Conservation (phyloP, 306 rosid species). For the Cajanus cajan region DNA sequence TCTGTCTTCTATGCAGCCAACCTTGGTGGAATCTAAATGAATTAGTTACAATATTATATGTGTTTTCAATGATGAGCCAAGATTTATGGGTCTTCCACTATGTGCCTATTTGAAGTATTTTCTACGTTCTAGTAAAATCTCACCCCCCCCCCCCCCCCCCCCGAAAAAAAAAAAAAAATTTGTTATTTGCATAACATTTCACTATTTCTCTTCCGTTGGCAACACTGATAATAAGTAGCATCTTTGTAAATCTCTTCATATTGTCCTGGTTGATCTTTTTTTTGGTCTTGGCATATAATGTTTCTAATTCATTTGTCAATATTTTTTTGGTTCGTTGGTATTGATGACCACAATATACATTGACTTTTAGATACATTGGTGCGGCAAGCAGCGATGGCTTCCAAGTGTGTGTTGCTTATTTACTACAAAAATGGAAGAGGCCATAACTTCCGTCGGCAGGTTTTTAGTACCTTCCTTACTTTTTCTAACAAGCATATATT, state of each 20-base stretch:
- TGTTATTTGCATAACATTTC: not conserved
- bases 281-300: not conserved
- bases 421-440: conserved; percentile 83
- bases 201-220: not conserved
- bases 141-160: too few relatives aligned
- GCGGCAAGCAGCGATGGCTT: conserved; percentile 84
- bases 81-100: not conserved
- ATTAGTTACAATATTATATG: not conserved
- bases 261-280: not conserved
- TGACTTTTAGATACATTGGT: conserved; percentile 65
- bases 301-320: conserved; percentile 3
- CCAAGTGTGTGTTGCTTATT: conserved; percentile 79
- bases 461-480: conserved; percentile 32
- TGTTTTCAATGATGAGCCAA: not conserved
- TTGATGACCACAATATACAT: conserved; percentile 10
- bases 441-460: conserved; percentile 78
- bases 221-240: not conserved
- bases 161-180: not conserved
- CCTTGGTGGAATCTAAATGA: not conserved
- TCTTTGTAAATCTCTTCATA: conserved; percentile 6
- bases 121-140: not conserved
- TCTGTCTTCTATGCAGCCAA: not conserved
- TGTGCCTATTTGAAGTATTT: not conserved
- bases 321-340: not conserved
- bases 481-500: conserved; percentile 7